Evolutionary conservation across 768 basidiomycete species (phyloP), one percentile per base, ranked within the genome.

Genomic region (Lactifluus pinguis): DNA sequence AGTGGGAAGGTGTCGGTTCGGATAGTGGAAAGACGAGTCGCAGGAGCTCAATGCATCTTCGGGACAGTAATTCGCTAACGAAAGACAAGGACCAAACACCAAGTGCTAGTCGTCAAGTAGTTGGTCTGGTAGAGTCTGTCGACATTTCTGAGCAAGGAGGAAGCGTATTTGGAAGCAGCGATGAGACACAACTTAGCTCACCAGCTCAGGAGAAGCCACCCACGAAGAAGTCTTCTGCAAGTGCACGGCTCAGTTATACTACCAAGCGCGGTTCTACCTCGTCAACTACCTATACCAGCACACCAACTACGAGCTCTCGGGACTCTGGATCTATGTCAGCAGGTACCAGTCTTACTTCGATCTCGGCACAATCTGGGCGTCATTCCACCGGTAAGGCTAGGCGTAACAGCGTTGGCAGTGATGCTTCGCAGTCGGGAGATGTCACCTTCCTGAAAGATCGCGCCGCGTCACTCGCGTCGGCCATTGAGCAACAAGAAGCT

Each of bases 241-340:
- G 79, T 69, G 77, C 82, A 49, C 82, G 89, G 57, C 79, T 85
- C 57, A 89, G 86, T 69, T 86, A 89, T 71, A 86, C 84, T n/a
- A 81, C 86, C 38, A 93, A 95, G 72, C 86, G 92, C 58, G 87
- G 87, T 60, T 95, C 92, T 25, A 85, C 90, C 10, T 94, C 92
- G 6, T 95, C 92, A 4, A 88, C 92, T 21, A 93, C 82, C 44
- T 87, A 92, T 73, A 81, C 88, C 17, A 85, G 85, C 71, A 92
- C 85, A 25, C 87, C 83, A 47, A 82, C 80, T 15, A 73, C 72
- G n/a, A 89, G 87, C 68, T 94, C 92, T 55, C 81, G 90, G 61
- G 92, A 95, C 74, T 95, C 92, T 5, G 86, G 87, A 19, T 88
- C 87, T 1, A 80, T 90, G 73, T 91, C 90, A 47, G 80, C 82